These are phyloP conservation scores for Gymnopilus dilepis DNA, from an alignment of 768 basidiomycete genomes.

Conservation along the genomic window DNA sequence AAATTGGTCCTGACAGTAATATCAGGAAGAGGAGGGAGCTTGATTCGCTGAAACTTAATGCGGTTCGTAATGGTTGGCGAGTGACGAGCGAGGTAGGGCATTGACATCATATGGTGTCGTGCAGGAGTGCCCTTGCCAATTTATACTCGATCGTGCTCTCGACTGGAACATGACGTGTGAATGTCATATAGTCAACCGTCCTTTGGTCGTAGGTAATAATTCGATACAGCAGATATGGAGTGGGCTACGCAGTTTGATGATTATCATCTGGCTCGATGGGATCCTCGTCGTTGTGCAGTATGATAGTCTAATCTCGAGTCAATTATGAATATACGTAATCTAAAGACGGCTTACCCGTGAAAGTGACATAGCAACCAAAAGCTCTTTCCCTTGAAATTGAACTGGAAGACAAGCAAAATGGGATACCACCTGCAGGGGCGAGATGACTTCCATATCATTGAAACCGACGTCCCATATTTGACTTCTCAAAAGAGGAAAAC, in stretches of 20 bases:
- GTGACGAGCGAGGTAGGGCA: background rate
- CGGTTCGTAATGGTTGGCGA: background rate
- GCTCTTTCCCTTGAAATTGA: background rate
- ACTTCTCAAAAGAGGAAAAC: background rate
- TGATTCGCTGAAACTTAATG: background rate
- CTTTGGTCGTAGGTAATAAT: too few relatives aligned
- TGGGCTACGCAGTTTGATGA: background rate
- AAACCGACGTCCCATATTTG: background rate
- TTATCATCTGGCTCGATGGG: too few relatives aligned
- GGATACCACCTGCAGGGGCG: background rate
- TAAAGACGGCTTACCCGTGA: background rate
- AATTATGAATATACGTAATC: background rate
- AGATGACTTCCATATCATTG: background rate
- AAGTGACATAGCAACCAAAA: background rate
- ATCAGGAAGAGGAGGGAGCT: background rate
- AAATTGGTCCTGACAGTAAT: background rate
- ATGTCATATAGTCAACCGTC: too few relatives aligned
- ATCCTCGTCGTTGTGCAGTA: background rate
- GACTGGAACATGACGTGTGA: too few relatives aligned
- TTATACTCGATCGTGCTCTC: too few relatives aligned
- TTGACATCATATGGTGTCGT: too few relatives aligned
- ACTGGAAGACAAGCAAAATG: background rate
- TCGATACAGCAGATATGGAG: too few relatives aligned
- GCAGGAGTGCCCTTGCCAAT: too few relatives aligned
- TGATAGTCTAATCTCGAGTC: background rate